Percentiles rank a stretch among this genome's conserved stretches.
phyloP scores from a whole-genome alignment of 805 yeast species.

The Candida nemodendra region DNA sequence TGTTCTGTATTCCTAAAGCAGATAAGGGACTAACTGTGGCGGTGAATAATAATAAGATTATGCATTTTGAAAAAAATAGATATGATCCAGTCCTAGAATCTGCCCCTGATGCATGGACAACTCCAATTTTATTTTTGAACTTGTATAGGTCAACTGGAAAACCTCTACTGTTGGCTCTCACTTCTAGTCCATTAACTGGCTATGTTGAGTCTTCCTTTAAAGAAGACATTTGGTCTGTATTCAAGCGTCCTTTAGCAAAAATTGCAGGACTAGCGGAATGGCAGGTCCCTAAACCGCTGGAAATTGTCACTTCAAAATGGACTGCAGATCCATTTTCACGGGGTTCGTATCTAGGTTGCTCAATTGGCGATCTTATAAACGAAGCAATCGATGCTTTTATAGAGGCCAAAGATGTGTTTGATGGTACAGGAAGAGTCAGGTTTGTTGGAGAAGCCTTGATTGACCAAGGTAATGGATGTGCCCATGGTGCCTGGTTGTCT shows the following conservation, averaged over 20 bases:
- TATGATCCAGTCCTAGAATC: constrained; percentile 9
- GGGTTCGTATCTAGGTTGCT: constrained; percentile 42
- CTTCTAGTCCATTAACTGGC: constrained; percentile 50
- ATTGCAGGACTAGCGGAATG: constrained; percentile 26
- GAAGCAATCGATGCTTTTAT: constrained; percentile 36
- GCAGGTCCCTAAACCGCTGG: constrained; percentile 25
- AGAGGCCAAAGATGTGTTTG: constrained; percentile 41
- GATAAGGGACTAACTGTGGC: constrained; percentile 26
- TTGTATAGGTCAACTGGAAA: constrained; percentile 28
- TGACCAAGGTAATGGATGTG: constrained; percentile 55
- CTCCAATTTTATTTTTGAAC: constrained; percentile 32
- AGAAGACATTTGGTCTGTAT: constrained; percentile 43
- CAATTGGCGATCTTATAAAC: constrained; percentile 28
- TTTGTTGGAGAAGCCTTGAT: constrained; percentile 60
- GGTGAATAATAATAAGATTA: constrained; percentile 3
- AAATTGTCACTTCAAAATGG: constrained; percentile 42
- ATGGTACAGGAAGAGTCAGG: constrained; percentile 39
- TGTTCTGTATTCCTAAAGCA: constrained; percentile 30
- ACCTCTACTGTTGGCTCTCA: constrained; percentile 44
- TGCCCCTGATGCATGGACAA: constrained; percentile 25
- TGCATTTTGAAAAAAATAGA: constrained; percentile 4
- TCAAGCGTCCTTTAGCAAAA: constrained; percentile 40
- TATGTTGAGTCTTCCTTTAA: constrained; percentile 43
- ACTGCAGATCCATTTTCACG: constrained; percentile 49
- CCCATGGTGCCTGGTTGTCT: constrained; percentile 55